Conservation (phyloP, 129 eudicot genomes). For the Mikania micrantha region DNA sequence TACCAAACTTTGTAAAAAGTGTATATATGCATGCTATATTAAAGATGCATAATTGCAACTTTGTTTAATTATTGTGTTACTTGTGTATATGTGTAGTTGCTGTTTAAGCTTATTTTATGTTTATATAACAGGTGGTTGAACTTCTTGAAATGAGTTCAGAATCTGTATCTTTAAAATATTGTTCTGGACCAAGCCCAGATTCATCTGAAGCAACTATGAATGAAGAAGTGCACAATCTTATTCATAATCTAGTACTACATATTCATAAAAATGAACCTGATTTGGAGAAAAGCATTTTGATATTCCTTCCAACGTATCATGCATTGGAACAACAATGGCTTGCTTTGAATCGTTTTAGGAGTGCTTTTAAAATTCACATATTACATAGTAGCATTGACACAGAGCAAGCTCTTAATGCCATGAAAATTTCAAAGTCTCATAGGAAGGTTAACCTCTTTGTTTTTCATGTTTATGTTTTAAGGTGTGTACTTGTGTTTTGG, state of each 20-base stretch:
- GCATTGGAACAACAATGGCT: constrained; percentile 87
- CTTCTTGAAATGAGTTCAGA: constrained; percentile 63
- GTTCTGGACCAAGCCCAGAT: constrained; percentile 63
- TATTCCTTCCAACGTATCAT: constrained; percentile 87
- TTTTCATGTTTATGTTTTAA: neutral
- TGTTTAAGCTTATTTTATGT: neutral
- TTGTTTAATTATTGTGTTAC: neutral
- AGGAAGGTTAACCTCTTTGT: constrained; percentile 60
- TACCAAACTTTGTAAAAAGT: constrained; percentile 4
- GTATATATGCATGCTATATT: constrained; percentile 4
- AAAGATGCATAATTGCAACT: too few relatives aligned
- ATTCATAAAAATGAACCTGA: constrained; percentile 85
- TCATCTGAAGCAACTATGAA: constrained; percentile 51
- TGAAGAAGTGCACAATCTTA: constrained; percentile 61
- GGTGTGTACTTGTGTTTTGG: neutral
- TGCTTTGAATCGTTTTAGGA: constrained; percentile 49
- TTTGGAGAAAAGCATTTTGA: constrained; percentile 85
- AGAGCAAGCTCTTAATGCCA: constrained; percentile 82
- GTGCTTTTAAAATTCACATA: constrained; percentile 70
- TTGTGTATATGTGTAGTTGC: neutral
- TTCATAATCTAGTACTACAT: constrained; percentile 71
- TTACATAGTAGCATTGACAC: constrained; percentile 91
- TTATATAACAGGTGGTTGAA: constrained; percentile 49
- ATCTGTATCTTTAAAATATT: constrained; percentile 39
- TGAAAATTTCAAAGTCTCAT: constrained; percentile 74